Evolutionary conservation across 2,329 filamentous ascomycete species (phyloP).

Genomic region (Scedosporium minutisporum): DNA sequence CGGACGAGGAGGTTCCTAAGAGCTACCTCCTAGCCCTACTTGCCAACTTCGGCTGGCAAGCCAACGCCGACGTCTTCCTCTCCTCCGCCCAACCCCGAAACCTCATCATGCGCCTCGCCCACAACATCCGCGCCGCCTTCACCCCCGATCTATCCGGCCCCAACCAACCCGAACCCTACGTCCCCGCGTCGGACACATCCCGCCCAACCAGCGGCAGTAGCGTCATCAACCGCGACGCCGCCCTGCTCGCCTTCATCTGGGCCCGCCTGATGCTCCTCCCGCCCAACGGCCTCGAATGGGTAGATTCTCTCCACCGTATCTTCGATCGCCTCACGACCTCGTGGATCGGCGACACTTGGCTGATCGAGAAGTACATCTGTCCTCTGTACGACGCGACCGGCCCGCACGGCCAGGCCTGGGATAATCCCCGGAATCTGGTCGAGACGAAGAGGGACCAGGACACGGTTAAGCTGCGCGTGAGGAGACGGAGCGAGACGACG

Average conservation of each 20-base stretch:
- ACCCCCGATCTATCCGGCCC: constrained; percentile 22
- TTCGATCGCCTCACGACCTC: constrained; percentile 30
- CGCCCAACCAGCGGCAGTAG: constrained; percentile 25
- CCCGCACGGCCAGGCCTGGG: constrained; percentile 5
- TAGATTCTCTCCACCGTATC: constrained; percentile 55
- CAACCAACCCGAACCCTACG: constrained; percentile 3
- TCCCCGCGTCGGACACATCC: background rate
- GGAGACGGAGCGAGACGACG: background rate
- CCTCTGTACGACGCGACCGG: constrained; percentile 2
- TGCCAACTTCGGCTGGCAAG: constrained; percentile 34
- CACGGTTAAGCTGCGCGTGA: constrained; percentile 28
- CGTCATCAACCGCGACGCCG: constrained; percentile 38
- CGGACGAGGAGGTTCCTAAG: constrained; percentile 54
- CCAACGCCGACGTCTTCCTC: constrained; percentile 42
- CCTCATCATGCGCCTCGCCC: constrained; percentile 62
- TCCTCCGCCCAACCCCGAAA: constrained; percentile 53
- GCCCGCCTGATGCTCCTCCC: constrained; percentile 49
- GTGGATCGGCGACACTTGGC: constrained; percentile 7
- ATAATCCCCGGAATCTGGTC: constrained; percentile 15
- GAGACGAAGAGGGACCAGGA: constrained; percentile 24
- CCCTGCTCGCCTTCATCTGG: constrained; percentile 68
- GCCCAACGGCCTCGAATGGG: constrained; percentile 39
- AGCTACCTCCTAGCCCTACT: constrained; percentile 50
- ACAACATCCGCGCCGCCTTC: constrained; percentile 14
- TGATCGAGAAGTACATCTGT: constrained; percentile 6